Evolutionary conservation across 768 basidiomycete species (phyloP), one percentile per base, ranked within the genome.

Genomic region (Amanita phalloides): DNA sequence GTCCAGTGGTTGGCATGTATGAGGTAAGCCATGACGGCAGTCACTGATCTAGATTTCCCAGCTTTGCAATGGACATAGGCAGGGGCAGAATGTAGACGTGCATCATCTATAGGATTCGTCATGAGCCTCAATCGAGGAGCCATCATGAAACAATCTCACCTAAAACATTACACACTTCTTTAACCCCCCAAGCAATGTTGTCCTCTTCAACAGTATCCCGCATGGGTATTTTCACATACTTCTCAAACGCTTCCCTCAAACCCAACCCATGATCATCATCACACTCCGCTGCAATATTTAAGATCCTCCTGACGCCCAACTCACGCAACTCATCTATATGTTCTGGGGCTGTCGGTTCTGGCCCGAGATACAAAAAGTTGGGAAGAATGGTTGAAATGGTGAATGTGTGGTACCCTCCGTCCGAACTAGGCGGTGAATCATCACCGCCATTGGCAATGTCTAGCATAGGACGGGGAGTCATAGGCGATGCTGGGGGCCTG

Each of bases 1-100:
- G 92, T 88, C 95, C 95, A 97, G 62, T 93, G 92, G 62, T 96
- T 93, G 8, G 93, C 89, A 60, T 96, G 94, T 57, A 98, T 96
- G 52, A 98, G 85, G 64, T 96, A 97, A 2, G 90, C 94, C 73
- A 98, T 91, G 37, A 96, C 94, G 10, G 93, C 92, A 0, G 94
- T 96, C 26, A 96, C 94, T 1, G 90, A 94, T 11, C 95, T 84
- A 2, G 90, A 93, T 71, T 93, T 96, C 4, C 94, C 95, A 4
- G 90, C 93, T 68, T 89, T 91, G 69, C 94, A 98, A 63, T 98
- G 95, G 11, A 97, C 93, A 60, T 95, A 98, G 1, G 88, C 88
- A 6, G 92, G 84, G 17, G 90, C 79, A 0, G 85, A 89, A 57
- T 92, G 91, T 48, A 97, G 66, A 44, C 87, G 81, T 1, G 94